Conservation (phyloP, 305 asterid species). For the Salvia sclarea region DNA sequence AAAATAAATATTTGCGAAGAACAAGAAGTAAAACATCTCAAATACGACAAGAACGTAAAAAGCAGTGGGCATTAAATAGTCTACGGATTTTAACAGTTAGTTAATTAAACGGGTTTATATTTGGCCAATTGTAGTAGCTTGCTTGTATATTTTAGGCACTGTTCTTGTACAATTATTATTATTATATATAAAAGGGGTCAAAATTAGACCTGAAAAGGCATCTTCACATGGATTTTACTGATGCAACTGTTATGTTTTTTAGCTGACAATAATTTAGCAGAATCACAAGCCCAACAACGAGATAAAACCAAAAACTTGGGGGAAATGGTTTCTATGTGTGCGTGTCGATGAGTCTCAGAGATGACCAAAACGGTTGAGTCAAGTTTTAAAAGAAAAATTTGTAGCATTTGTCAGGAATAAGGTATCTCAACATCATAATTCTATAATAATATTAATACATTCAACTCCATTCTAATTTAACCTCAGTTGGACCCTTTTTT, state of each 20-base stretch:
- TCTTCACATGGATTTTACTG: slow-evolving; percentile 34
- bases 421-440: neutral
- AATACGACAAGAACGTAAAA: slow-evolving; percentile 1
- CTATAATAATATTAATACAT: neutral
- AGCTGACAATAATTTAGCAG: slow-evolving; percentile 32
- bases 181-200: slow-evolving; percentile 12
- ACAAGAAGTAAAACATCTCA: neutral
- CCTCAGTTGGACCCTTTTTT: no score
- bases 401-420: neutral
- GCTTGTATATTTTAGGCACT: neutral
- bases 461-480: no score
- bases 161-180: neutral
- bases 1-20: neutral
- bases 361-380: neutral
- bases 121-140: neutral
- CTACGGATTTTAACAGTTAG: neutral
- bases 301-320: slow-evolving; percentile 31
- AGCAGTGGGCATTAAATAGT: neutral
- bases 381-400: neutral
- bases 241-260: neutral
- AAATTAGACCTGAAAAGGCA: slow-evolving; percentile 20
- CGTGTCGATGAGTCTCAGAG: neutral
- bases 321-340: slow-evolving; percentile 32
- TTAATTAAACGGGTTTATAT: neutral
- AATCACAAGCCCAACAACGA: slow-evolving; percentile 42